These are phyloP conservation scores for Fusarium sp. DNA, from an alignment of 2,329 filamentous ascomycete species.

Conservation along the genomic window DNA sequence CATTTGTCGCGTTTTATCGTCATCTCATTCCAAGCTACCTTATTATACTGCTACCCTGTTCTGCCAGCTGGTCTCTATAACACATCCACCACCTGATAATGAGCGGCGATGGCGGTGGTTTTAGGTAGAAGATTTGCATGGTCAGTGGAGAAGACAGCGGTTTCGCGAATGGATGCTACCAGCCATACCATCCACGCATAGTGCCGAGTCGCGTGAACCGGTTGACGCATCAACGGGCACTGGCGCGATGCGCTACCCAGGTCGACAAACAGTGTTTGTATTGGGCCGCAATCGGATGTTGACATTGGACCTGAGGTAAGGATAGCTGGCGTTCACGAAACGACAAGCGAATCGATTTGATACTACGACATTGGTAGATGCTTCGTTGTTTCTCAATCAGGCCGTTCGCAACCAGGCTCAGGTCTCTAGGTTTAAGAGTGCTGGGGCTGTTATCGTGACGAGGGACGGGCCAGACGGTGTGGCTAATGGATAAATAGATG, in stretches of 20 bases:
- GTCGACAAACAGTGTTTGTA: neutral
- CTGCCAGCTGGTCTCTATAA: constrained; percentile 21
- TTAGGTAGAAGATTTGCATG: constrained; percentile 20
- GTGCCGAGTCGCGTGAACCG: constrained; percentile 23
- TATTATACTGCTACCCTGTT: constrained; percentile 4
- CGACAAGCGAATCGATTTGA: constrained; percentile 29
- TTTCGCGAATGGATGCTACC: constrained; percentile 15
- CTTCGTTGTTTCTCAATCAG: constrained; percentile 34
- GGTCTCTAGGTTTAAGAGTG: neutral
- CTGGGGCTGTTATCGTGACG: constrained; percentile 15
- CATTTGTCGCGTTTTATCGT: neutral
- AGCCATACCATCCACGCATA: neutral
- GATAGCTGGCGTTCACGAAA: constrained; percentile 24
- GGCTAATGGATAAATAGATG: constrained; percentile 16
- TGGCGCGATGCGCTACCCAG: constrained; percentile 5
- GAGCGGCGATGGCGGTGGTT: constrained; percentile 32
- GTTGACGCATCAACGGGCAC: constrained; percentile 37
- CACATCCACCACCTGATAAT: constrained; percentile 19
- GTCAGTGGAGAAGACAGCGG: constrained; percentile 26
- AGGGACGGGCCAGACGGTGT: constrained; percentile 1
- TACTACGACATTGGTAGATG: neutral
- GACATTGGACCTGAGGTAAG: constrained; percentile 1
- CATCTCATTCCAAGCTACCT: constrained; percentile 2
- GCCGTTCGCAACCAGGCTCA: neutral
- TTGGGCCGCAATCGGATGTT: constrained; percentile 13